Conservation (phyloP, 768 basidiomycete genomes). For the Dentipellis fragilis region DNA sequence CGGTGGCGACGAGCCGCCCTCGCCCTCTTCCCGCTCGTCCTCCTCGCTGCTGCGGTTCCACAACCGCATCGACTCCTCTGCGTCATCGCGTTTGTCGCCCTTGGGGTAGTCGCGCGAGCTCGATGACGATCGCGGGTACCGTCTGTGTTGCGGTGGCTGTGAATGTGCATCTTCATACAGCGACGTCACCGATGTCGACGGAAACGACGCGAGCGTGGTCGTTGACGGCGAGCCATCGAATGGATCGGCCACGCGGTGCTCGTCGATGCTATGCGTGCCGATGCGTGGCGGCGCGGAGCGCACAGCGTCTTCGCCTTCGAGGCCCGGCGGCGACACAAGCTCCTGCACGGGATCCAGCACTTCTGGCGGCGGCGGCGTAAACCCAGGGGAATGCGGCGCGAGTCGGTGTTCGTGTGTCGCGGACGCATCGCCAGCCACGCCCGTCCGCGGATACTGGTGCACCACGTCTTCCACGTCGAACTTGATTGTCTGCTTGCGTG, state of each 20-base stretch:
- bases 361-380: neutral
- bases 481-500: slow-evolving; percentile 51
- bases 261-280: neutral
- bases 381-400: neutral
- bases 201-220: slow-evolving; percentile 1
- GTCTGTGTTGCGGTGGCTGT: slow-evolving; percentile 10
- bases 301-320: neutral
- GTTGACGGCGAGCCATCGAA: slow-evolving; percentile 4
- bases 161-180: neutral
- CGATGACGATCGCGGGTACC: slow-evolving; percentile 29
- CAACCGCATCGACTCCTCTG: slow-evolving; percentile 51
- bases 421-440: slow-evolving; percentile 20
- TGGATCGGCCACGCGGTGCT: slow-evolving; percentile 1
- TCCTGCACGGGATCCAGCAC: neutral
- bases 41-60: slow-evolving; percentile 19
- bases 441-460: slow-evolving; percentile 61
- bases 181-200: neutral
- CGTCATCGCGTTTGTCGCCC: slow-evolving; percentile 35
- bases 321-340: neutral
- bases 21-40: neutral
- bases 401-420: slow-evolving; percentile 39
- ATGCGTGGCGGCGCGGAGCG: slow-evolving; percentile 11
- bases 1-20: slow-evolving; percentile 2
- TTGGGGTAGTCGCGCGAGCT: slow-evolving; percentile 27
- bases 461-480: slow-evolving; percentile 67